phyloP scores from a whole-genome alignment of 148 eudicot genomes.

The Nepenthes gracilis region DNA sequence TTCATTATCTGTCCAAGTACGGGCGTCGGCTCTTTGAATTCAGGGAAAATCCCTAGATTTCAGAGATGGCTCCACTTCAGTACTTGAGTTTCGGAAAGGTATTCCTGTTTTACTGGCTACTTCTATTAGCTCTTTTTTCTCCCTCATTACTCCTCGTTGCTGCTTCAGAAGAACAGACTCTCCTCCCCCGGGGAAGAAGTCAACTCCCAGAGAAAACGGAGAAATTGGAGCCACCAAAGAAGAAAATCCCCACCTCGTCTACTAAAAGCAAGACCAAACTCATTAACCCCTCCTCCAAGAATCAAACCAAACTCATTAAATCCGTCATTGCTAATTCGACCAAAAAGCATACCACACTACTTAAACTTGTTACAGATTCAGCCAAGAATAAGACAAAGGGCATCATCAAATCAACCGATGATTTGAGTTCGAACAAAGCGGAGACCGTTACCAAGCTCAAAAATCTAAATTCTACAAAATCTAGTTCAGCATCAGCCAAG shows the following conservation, averaged over 20 bases:
- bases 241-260: slow-evolving; percentile 4
- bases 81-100: no score
- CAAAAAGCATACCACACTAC: slow-evolving; percentile 23
- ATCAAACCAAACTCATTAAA: slow-evolving; percentile 28
- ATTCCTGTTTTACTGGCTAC: no score
- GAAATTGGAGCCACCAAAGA: not conserved
- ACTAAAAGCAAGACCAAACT: not conserved
- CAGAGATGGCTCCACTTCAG: no score
- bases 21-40: not conserved
- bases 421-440: not conserved
- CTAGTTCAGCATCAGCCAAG: slow-evolving; percentile 16
- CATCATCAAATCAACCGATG: slow-evolving; percentile 1
- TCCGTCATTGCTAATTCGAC: slow-evolving; percentile 1
- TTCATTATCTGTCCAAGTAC: no score
- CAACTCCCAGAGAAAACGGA: no score
- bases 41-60: no score
- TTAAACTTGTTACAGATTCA: slow-evolving; percentile 11
- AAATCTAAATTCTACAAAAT: slow-evolving; percentile 37
- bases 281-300: slow-evolving; percentile 7
- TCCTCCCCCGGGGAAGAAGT: no score
- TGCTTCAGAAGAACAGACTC: no score
- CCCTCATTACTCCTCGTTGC: no score
- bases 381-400: not conserved
- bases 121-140: no score
- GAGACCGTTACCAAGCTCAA: slow-evolving; percentile 24